Evolutionary conservation across 345 rosid genomes (phyloP).

Genomic region (Euphorbia tirucalli): DNA sequence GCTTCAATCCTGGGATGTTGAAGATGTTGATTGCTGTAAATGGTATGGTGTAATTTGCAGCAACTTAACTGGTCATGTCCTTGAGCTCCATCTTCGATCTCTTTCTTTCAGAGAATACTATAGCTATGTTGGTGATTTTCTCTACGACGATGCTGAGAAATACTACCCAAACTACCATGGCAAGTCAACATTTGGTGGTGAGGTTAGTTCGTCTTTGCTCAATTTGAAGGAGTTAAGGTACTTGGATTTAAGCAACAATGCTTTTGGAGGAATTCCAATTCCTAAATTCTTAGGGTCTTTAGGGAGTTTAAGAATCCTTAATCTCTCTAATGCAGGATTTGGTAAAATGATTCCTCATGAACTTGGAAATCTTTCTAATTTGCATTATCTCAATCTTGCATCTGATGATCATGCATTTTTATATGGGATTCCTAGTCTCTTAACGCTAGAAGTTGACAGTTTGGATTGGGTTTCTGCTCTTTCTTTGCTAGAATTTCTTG

Average conservation of each 20-base stretch:
- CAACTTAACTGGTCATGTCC: conserved; percentile 20
- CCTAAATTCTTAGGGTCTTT: conserved; percentile 19
- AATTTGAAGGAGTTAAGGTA: conserved; percentile 23
- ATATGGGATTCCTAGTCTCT: too few species aligned
- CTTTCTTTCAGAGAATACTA: neutral
- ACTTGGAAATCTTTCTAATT: conserved; percentile 29
- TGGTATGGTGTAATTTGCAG: conserved; percentile 32
- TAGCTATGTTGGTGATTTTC: neutral
- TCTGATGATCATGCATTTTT: too few species aligned
- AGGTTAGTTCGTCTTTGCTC: conserved; percentile 21
- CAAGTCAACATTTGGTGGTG: conserved; percentile 18
- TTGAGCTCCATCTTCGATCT: conserved; percentile 16
- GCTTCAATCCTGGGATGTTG: conserved; percentile 21
- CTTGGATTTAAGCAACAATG: conserved; percentile 23
- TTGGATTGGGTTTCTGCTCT: conserved; percentile 29
- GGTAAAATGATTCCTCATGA: conserved; percentile 20
- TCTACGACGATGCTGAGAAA: too few species aligned
- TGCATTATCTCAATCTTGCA: conserved; percentile 8
- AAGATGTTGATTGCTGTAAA: conserved; percentile 19
- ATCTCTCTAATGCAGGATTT: conserved; percentile 25
- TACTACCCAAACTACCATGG: too few species aligned
- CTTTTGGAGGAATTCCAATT: conserved; percentile 7
- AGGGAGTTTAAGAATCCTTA: conserved; percentile 17
- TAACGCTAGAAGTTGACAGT: too few species aligned
- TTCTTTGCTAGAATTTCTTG: conserved; percentile 20